phyloP scores from a whole-genome alignment of 352 stramenopile species.

The Phytophthora pisi region DNA sequence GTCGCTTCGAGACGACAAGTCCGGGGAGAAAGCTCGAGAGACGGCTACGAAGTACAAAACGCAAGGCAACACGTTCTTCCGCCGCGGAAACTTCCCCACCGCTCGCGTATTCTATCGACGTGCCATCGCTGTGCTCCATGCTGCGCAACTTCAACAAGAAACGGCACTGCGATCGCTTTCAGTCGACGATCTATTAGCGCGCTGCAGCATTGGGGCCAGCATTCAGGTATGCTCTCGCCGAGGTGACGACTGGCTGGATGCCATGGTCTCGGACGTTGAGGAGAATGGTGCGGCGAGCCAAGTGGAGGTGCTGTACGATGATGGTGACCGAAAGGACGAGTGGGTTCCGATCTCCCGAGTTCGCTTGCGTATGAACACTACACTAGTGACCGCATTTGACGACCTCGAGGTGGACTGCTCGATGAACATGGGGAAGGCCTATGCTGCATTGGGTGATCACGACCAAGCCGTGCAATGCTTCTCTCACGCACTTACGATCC shows the following conservation, averaged over 20 bases:
- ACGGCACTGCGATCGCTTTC: slow-evolving; percentile 41
- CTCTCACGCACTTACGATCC: slow-evolving; percentile 49
- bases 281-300: slow-evolving; percentile 28
- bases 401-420: slow-evolving; percentile 65
- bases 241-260: slow-evolving; percentile 42
- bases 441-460: slow-evolving; percentile 59
- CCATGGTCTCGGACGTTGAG: slow-evolving; percentile 75
- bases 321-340: slow-evolving; percentile 49
- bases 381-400: slow-evolving; percentile 53
- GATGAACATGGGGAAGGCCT: slow-evolving; percentile 87
- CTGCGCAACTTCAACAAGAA: slow-evolving; percentile 53
- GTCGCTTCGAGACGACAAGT: slow-evolving; percentile 1
- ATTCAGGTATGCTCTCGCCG: slow-evolving; percentile 45
- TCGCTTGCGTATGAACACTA: slow-evolving; percentile 62
- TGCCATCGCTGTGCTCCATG: slow-evolving; percentile 54
- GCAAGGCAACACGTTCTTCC: slow-evolving; percentile 67
- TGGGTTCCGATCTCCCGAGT: slow-evolving; percentile 55
- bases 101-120: slow-evolving; percentile 69
- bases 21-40: slow-evolving; percentile 25
- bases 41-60: slow-evolving; percentile 48
- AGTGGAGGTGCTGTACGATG: slow-evolving; percentile 77
- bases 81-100: slow-evolving; percentile 60
- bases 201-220: slow-evolving; percentile 60
- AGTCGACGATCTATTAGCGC: slow-evolving; percentile 33
- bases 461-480: slow-evolving; percentile 68